phyloP scores from a whole-genome alignment of 257 asterid genomes.

The Vinca minor region DNA sequence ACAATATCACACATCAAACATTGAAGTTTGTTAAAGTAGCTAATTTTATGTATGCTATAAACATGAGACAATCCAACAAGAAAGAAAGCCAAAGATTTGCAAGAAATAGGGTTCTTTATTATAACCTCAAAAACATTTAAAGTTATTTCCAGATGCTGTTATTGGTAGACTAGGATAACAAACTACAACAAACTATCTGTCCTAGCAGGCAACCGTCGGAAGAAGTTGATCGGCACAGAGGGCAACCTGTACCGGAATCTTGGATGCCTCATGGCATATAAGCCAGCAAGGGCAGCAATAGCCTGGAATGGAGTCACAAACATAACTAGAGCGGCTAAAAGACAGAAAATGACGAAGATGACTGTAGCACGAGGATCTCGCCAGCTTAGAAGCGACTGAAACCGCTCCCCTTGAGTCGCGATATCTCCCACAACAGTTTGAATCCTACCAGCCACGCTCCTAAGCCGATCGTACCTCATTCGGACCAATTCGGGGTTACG shows the following conservation, averaged over 20 bases:
- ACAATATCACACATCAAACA: too few relatives aligned
- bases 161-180: not conserved
- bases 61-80: too few relatives aligned
- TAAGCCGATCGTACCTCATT: constrained; percentile 75
- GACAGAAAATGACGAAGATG: constrained; percentile 64
- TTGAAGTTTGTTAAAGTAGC: too few relatives aligned
- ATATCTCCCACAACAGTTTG: constrained; percentile 88
- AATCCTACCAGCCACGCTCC: constrained; percentile 79
- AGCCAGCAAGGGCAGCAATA: constrained; percentile 62
- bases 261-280: constrained; percentile 82
- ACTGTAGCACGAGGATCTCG: constrained; percentile 86
- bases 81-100: too few relatives aligned
- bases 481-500: constrained; percentile 66
- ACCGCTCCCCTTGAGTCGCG: constrained; percentile 73
- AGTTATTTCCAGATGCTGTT: constrained; percentile 2
- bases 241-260: constrained; percentile 75
- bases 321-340: constrained; percentile 54
- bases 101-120: too few relatives aligned
- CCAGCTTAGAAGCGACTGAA: constrained; percentile 75
- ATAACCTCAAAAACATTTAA: not conserved
- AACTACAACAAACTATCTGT: constrained; percentile 42
- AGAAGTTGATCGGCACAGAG: constrained; percentile 63
- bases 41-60: too few relatives aligned
- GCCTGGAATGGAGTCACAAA: constrained; percentile 80
- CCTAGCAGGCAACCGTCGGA: constrained; percentile 41